Conservation (phyloP, 176 grass and related monocot genomes). For the Canna indica region DNA sequence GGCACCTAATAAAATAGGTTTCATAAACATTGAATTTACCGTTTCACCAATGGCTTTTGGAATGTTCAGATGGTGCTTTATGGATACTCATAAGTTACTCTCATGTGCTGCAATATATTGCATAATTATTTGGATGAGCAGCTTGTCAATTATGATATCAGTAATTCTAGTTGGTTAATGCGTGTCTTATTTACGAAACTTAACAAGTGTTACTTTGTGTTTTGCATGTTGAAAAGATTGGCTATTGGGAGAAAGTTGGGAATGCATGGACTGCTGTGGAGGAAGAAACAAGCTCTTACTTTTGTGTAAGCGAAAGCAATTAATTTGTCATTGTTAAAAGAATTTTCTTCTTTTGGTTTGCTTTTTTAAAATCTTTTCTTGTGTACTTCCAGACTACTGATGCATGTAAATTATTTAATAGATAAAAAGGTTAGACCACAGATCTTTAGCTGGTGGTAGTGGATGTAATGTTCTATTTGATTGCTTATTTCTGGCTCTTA, state of each 20-base stretch:
- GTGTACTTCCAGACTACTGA: background rate
- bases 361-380: background rate
- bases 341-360: background rate
- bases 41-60: too few species aligned
- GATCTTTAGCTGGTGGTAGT: background rate
- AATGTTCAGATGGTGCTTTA: too few species aligned
- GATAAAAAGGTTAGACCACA: background rate
- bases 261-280: constrained; percentile 67
- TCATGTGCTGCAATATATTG: too few species aligned
- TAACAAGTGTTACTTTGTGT: constrained; percentile 2
- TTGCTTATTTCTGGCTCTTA: background rate
- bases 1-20: too few species aligned
- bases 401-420: constrained; percentile 26
- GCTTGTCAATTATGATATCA: background rate
- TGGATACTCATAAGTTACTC: too few species aligned
- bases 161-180: background rate
- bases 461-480: background rate
- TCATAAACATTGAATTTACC: too few species aligned
- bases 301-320: constrained; percentile 31
- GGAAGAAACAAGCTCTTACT: constrained; percentile 65
- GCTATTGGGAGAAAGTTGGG: constrained; percentile 73
- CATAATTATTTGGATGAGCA: too few species aligned
- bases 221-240: constrained; percentile 37
- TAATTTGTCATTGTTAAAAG: background rate
- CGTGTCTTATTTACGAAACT: background rate